Evolutionary conservation across 768 basidiomycete species (phyloP).

Genomic region (Psilocybe azurescens): DNA sequence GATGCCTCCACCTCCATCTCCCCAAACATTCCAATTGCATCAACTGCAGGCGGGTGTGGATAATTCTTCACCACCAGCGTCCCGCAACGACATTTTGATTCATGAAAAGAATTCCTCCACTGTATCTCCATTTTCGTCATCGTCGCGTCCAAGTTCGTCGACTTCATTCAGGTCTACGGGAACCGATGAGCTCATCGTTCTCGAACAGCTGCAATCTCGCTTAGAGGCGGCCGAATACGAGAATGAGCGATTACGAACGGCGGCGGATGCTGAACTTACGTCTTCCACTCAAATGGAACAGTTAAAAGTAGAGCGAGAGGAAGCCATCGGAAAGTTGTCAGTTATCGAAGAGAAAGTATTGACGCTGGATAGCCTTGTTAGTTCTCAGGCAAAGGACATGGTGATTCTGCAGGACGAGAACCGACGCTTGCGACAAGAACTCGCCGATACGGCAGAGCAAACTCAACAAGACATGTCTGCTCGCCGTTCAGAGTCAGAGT

Average conservation of each 20-base stretch:
- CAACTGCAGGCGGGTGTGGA: neutral
- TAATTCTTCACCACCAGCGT: slow-evolving; percentile 31
- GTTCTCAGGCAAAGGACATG: slow-evolving; percentile 13
- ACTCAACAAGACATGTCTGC: slow-evolving; percentile 10
- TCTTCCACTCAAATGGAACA: slow-evolving; percentile 40
- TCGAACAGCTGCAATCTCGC: slow-evolving; percentile 51
- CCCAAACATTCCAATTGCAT: slow-evolving; percentile 34
- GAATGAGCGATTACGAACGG: slow-evolving; percentile 59
- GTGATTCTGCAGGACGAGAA: slow-evolving; percentile 20
- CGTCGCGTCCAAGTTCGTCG: slow-evolving; percentile 45
- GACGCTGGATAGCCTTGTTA: slow-evolving; percentile 15
- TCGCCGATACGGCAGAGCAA: slow-evolving; percentile 16
- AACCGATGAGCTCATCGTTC: slow-evolving; percentile 39
- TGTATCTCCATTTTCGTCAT: slow-evolving; percentile 19
- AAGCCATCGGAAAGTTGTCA: slow-evolving; percentile 29
- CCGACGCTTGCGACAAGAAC: slow-evolving; percentile 16
- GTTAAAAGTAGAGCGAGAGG: slow-evolving; percentile 51
- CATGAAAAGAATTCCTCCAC: slow-evolving; percentile 3
- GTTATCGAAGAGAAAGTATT: slow-evolving; percentile 19
- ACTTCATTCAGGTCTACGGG: slow-evolving; percentile 38
- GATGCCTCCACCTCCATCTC: slow-evolving; percentile 84
- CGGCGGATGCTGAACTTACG: slow-evolving; percentile 40
- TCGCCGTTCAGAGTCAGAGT: slow-evolving; percentile 25
- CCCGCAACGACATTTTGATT: slow-evolving; percentile 15
- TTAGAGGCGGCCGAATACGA: slow-evolving; percentile 74